These are phyloP conservation scores for Tilletiopsis washingtonensis DNA, from an alignment of 1,284 basidiomycete genomes.

Conservation along the genomic window DNA sequence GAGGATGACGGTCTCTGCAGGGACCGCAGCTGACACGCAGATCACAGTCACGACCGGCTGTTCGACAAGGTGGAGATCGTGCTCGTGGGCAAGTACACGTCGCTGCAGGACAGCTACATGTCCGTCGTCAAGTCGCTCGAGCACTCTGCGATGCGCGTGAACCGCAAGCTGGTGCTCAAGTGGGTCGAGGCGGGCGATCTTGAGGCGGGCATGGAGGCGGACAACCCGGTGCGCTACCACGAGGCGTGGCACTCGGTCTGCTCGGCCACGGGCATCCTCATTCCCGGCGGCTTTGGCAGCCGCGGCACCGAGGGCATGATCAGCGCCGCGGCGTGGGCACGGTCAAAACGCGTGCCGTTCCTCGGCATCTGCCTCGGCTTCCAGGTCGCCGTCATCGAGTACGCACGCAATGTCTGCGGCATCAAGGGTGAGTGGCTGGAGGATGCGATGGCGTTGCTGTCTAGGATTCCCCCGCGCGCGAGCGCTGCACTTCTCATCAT, in stretches of 20 bases:
- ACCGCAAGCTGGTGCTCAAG: slow-evolving; percentile 55
- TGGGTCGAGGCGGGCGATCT: slow-evolving; percentile 97
- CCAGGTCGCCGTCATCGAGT: slow-evolving; percentile 94
- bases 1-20: too few species aligned
- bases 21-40: too few species aligned
- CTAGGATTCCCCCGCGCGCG: too few species aligned
- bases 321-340: slow-evolving; percentile 88
- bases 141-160: slow-evolving; percentile 87
- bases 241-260: slow-evolving; percentile 92
- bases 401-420: slow-evolving; percentile 76
- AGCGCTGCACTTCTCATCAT: too few species aligned
- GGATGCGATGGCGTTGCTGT: too few species aligned
- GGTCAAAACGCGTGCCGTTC: slow-evolving; percentile 90
- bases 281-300: slow-evolving; percentile 83
- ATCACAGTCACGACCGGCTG: slow-evolving; percentile 76
- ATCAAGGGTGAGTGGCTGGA: too few species aligned
- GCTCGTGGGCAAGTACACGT: slow-evolving; percentile 95
- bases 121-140: slow-evolving; percentile 94
- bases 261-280: slow-evolving; percentile 56
- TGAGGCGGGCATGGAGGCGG: slow-evolving; percentile 68
- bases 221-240: slow-evolving; percentile 81
- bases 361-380: slow-evolving; percentile 96
- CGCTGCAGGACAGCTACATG: slow-evolving; percentile 97
- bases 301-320: slow-evolving; percentile 98
- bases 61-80: slow-evolving; percentile 85